A percentile compares a stretch with the other conserved stretches of the same genome.
Evolutionary conservation across 495 filamentous ascomycete genomes (phyloP).

Genomic region (Pseudoneurospora amorphoporcata): DNA sequence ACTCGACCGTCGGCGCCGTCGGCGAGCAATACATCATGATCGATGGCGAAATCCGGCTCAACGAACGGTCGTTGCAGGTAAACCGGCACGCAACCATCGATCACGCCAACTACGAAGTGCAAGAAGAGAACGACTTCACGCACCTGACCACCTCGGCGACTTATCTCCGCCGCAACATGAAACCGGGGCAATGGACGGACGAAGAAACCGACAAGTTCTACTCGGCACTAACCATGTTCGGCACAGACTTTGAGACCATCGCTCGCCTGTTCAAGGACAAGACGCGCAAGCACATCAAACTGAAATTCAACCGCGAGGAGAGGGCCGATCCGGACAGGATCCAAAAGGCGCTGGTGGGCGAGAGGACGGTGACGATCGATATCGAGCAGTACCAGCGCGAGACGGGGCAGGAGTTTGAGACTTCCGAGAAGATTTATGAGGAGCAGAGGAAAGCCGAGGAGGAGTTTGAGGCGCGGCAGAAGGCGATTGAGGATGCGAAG

Average conservation of each 20-base stretch:
- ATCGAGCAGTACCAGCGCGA: conserved; percentile 56
- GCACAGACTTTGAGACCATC: conserved; percentile 88
- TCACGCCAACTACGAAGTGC: conserved; percentile 48
- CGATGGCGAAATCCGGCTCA: conserved; percentile 75
- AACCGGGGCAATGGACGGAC: conserved; percentile 62
- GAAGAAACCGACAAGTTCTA: conserved; percentile 79
- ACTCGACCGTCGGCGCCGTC: conserved; percentile 6
- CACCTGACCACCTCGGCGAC: conserved; percentile 62
- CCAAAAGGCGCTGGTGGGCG: conserved; percentile 52
- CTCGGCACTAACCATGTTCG: conserved; percentile 71
- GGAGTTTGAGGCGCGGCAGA: conserved; percentile 50
- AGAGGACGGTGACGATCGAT: conserved; percentile 49
- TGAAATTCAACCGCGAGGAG: conserved; percentile 91
- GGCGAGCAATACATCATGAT: conserved; percentile 45
- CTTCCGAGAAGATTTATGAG: conserved; percentile 55
- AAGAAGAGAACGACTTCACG: conserved; percentile 80
- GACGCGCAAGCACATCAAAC: conserved; percentile 69
- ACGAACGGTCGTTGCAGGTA: conserved; percentile 65
- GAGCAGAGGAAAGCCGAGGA: conserved; percentile 56
- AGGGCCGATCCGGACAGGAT: conserved; percentile 59
- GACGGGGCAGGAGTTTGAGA: conserved; percentile 46
- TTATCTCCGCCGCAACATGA: conserved; percentile 56
- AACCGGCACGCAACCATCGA: conserved; percentile 60
- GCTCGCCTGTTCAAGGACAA: conserved; percentile 68
- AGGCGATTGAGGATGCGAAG: conserved; percentile 31